Percentiles rank a stretch among this genome's conserved stretches.
These are phyloP conservation scores for Boletus rufocinnamomeus DNA, from an alignment of 768 basidiomycete species.

Conservation along the genomic window DNA sequence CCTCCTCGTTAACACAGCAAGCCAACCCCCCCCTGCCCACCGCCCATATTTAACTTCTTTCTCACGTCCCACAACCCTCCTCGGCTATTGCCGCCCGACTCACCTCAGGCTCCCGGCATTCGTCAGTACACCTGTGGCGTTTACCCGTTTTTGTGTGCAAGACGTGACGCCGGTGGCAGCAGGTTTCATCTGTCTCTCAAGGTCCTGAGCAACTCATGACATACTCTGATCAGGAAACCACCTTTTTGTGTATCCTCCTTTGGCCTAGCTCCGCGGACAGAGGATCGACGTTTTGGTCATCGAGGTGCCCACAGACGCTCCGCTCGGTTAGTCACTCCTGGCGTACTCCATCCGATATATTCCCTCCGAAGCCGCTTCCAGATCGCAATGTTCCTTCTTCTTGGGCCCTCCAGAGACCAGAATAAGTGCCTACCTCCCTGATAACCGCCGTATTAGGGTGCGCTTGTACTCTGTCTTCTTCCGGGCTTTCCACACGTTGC, in stretches of 20 bases:
- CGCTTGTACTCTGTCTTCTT: neutral
- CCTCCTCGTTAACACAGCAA: neutral
- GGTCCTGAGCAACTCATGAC: neutral
- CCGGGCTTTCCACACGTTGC: neutral
- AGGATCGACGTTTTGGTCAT: conserved; percentile 7
- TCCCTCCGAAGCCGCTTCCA: neutral
- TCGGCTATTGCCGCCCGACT: conserved; percentile 19
- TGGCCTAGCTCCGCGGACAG: conserved; percentile 15
- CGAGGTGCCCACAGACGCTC: conserved; percentile 3
- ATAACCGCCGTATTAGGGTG: neutral
- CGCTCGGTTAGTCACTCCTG: conserved; percentile 10
- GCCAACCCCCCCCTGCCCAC: neutral
- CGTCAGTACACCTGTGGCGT: neutral
- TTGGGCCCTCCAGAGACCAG: neutral
- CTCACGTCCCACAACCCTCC: conserved; percentile 7
- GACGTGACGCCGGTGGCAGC: neutral
- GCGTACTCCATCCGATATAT: neutral
- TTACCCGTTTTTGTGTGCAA: neutral
- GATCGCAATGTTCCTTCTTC: neutral
- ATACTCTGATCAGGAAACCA: conserved; percentile 1
- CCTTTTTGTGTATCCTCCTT: conserved; percentile 1
- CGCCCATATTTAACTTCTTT: neutral
- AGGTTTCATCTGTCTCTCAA: conserved; percentile 1
- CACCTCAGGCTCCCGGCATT: neutral
- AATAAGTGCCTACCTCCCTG: neutral